Conservation (phyloP, 495 filamentous ascomycete genomes). For the Neurospora tetraspora region DNA sequence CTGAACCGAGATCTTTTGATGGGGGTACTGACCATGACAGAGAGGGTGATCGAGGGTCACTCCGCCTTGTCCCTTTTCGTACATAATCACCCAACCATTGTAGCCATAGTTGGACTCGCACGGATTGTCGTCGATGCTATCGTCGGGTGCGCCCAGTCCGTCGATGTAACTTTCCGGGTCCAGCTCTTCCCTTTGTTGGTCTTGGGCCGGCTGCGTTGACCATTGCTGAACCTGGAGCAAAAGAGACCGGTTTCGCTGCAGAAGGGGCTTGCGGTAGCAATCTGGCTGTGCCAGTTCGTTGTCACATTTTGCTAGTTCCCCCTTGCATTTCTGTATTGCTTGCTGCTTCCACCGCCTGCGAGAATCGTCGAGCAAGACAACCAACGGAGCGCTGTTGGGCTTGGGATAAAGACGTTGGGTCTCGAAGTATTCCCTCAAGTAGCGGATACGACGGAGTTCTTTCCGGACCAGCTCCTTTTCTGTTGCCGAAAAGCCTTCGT, state of each 20-base stretch:
- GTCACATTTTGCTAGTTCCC: slow-evolving; percentile 9
- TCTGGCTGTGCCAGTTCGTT: slow-evolving; percentile 6
- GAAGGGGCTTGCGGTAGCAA: background rate
- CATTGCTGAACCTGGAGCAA: slow-evolving; percentile 15
- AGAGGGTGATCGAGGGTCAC: slow-evolving; percentile 13
- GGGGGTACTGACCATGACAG: slow-evolving; percentile 16
- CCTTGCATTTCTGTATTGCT: slow-evolving; percentile 3
- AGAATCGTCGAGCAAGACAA: slow-evolving; percentile 8
- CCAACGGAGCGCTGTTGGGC: slow-evolving; percentile 6
- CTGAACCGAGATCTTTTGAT: slow-evolving; percentile 21
- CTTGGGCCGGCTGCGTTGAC: slow-evolving; percentile 5
- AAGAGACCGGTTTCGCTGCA: slow-evolving; percentile 9
- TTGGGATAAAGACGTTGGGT: slow-evolving; percentile 8
- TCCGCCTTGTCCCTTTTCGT: slow-evolving; percentile 15
- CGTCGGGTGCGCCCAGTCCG: slow-evolving; percentile 9
- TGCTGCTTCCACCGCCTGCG: slow-evolving; percentile 11
- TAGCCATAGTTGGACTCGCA: slow-evolving; percentile 16
- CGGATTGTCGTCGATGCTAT: slow-evolving; percentile 15
- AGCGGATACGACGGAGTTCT: slow-evolving; percentile 17
- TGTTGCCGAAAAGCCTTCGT: slow-evolving; percentile 8
- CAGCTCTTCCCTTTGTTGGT: slow-evolving; percentile 1
- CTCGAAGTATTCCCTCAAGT: slow-evolving; percentile 13
- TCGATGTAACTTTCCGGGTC: slow-evolving; percentile 13
- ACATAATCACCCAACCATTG: slow-evolving; percentile 20
- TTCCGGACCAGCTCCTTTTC: slow-evolving; percentile 18